Conservation (phyloP, 2,329 filamentous ascomycete species). For the Emericellopsis cladophorae region DNA sequence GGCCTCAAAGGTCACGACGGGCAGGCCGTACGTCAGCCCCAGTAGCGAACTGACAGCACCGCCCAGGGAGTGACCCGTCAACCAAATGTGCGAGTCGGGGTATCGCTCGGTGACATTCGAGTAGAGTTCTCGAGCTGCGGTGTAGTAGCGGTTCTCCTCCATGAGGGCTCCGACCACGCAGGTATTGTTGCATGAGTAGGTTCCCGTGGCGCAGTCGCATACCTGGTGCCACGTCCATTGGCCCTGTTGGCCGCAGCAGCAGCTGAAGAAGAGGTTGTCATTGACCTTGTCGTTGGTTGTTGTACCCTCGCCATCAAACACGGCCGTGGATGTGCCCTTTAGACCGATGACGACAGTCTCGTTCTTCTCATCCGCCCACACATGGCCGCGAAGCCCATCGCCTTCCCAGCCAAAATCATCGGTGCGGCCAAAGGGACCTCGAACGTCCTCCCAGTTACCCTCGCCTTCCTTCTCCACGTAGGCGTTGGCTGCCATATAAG, state of each 20-base stretch:
- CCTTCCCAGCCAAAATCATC: conserved; percentile 85
- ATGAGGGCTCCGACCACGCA: conserved; percentile 66
- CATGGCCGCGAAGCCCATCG: conserved; percentile 82
- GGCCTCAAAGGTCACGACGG: conserved; percentile 86
- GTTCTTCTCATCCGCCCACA: conserved; percentile 80
- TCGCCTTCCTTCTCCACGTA: conserved; percentile 64
- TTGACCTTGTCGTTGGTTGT: conserved; percentile 97
- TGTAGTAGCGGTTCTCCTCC: conserved; percentile 84
- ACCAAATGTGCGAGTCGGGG: conserved; percentile 73
- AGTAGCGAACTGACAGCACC: conserved; percentile 82
- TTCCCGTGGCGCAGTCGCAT: conserved; percentile 80
- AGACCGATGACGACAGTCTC: conserved; percentile 81
- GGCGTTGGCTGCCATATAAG: conserved; percentile 79
- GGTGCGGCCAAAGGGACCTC: conserved; percentile 69
- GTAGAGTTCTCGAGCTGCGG: conserved; percentile 78
- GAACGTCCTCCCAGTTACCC: conserved; percentile 74
- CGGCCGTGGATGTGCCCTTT: conserved; percentile 80
- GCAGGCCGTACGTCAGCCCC: conserved; percentile 80
- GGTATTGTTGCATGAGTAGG: conserved; percentile 85
- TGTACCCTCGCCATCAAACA: conserved; percentile 94
- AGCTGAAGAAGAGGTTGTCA: conserved; percentile 96
- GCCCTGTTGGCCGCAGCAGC: conserved; percentile 90
- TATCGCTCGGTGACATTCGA: conserved; percentile 86
- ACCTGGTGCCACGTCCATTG: conserved; percentile 84
- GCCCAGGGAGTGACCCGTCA: conserved; percentile 85